These are phyloP conservation scores for Mucor indicus DNA, from an alignment of 371 early-diverging fungal genomes.

Conservation along the genomic window DNA sequence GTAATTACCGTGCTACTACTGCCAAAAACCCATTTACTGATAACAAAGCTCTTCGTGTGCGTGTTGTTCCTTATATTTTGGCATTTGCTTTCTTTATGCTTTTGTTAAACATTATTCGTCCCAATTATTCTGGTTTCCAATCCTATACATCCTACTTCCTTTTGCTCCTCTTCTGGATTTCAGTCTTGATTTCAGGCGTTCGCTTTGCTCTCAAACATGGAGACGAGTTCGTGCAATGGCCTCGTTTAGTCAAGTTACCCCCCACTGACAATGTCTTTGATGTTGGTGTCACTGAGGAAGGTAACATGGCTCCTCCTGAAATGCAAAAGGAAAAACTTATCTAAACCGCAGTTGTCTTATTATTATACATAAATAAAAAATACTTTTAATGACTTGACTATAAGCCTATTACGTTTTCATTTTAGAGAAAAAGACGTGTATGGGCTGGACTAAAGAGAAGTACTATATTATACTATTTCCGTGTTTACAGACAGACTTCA, in stretches of 20 bases:
- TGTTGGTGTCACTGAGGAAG: slow-evolving; percentile 18
- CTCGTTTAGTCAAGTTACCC: slow-evolving; percentile 27
- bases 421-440: too few relatives aligned
- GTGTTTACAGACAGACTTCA: too few relatives aligned
- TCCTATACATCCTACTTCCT: slow-evolving; percentile 31
- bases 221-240: slow-evolving; percentile 46
- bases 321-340: background rate
- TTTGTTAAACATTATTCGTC: slow-evolving; percentile 33
- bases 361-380: too few relatives aligned
- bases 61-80: slow-evolving; percentile 46
- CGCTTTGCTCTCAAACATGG: slow-evolving; percentile 45
- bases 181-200: slow-evolving; percentile 43
- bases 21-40: slow-evolving; percentile 25
- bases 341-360: too few relatives aligned
- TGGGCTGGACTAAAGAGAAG: too few relatives aligned
- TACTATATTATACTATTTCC: too few relatives aligned
- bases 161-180: slow-evolving; percentile 45
- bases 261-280: slow-evolving; percentile 24
- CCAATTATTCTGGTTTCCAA: slow-evolving; percentile 33
- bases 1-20: slow-evolving; percentile 41
- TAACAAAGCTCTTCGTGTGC: slow-evolving; percentile 41
- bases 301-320: slow-evolving; percentile 31
- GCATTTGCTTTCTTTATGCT: slow-evolving; percentile 48
- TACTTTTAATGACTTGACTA: too few relatives aligned
- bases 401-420: too few relatives aligned